These are phyloP conservation scores for Amaranthus tricolor DNA, from an alignment of 179 eudicot genomes.

Conservation along the genomic window DNA sequence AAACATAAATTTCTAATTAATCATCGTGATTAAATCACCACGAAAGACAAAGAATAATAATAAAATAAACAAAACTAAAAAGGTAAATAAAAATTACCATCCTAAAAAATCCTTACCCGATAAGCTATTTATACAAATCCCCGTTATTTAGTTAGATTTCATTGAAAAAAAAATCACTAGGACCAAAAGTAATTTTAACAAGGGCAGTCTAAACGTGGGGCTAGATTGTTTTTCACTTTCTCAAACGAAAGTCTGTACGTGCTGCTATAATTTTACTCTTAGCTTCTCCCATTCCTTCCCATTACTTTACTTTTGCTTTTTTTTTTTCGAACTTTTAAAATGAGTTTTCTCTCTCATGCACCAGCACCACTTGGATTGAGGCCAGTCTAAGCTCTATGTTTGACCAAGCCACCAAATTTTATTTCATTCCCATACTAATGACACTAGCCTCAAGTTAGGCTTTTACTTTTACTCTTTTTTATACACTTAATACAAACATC, in stretches of 20 bases:
- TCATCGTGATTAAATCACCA: too few species aligned
- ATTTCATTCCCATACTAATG: conserved; percentile 14
- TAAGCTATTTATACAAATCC: too few species aligned
- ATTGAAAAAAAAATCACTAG: too few species aligned
- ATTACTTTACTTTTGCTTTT: conserved; percentile 21
- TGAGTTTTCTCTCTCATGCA: conserved; percentile 5
- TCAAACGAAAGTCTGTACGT: conserved; percentile 15
- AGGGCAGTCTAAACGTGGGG: conserved; percentile 16
- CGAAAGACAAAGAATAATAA: too few species aligned
- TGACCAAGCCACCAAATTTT: conserved; percentile 51
- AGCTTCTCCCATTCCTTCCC: conserved; percentile 1
- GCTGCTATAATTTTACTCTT: conserved; percentile 12
- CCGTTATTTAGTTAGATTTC: too few species aligned
- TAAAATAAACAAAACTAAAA: too few species aligned
- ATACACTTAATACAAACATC: neutral
- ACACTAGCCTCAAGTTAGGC: conserved; percentile 33
- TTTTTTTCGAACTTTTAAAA: neutral
- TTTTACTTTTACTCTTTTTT: conserved; percentile 22
- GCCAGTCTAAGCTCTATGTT: conserved; percentile 38
- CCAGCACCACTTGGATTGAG: conserved; percentile 14
- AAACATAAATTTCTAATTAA: too few species aligned
- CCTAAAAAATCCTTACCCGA: too few species aligned
- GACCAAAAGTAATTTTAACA: too few species aligned
- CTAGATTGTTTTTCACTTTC: conserved; percentile 17
- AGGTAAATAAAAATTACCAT: too few species aligned